phyloP scores from a whole-genome alignment of 2,329 filamentous ascomycete genomes.

The Escovopsis sp. region DNA sequence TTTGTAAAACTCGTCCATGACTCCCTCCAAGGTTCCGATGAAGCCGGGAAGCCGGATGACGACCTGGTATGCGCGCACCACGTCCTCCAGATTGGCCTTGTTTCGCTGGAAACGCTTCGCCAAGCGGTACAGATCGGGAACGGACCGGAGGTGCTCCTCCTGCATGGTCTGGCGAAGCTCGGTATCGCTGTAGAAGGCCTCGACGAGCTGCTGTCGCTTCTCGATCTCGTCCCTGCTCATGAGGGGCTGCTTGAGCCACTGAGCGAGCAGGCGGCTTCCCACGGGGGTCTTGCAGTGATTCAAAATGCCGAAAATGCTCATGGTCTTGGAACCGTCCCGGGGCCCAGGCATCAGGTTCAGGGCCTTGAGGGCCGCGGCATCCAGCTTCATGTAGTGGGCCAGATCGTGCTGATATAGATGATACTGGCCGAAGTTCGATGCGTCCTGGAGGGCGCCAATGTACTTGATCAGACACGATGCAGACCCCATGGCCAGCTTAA shows the following conservation, averaged over 20 bases:
- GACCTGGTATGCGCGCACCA: slow-evolving; percentile 89
- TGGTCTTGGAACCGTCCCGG: slow-evolving; percentile 87
- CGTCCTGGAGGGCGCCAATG: slow-evolving; percentile 74
- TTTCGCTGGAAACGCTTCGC: slow-evolving; percentile 91
- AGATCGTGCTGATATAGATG: slow-evolving; percentile 95
- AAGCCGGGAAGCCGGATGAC: slow-evolving; percentile 84
- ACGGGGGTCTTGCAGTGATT: slow-evolving; percentile 97
- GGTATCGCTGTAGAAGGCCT: slow-evolving; percentile 86
- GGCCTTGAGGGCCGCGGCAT: slow-evolving; percentile 84
- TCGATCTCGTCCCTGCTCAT: slow-evolving; percentile 87
- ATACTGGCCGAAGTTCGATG: slow-evolving; percentile 93
- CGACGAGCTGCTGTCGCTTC: slow-evolving; percentile 81
- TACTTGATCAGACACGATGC: slow-evolving; percentile 92
- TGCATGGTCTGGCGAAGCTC: slow-evolving; percentile 92
- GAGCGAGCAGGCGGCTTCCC: slow-evolving; percentile 75
- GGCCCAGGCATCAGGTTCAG: slow-evolving; percentile 95
- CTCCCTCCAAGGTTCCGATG: slow-evolving; percentile 71
- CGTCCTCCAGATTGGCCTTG: slow-evolving; percentile 84
- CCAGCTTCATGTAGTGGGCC: slow-evolving; percentile 95
- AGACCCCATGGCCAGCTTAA: slow-evolving; percentile 92
- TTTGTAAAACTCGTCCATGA: slow-evolving; percentile 92
- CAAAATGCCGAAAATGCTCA: slow-evolving; percentile 87
- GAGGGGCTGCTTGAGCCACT: slow-evolving; percentile 95
- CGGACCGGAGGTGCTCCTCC: slow-evolving; percentile 82
- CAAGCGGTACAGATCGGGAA: slow-evolving; percentile 85